These are phyloP conservation scores for Aschersonia sp. DNA, from an alignment of 2,329 filamentous ascomycete species.

Conservation along the genomic window DNA sequence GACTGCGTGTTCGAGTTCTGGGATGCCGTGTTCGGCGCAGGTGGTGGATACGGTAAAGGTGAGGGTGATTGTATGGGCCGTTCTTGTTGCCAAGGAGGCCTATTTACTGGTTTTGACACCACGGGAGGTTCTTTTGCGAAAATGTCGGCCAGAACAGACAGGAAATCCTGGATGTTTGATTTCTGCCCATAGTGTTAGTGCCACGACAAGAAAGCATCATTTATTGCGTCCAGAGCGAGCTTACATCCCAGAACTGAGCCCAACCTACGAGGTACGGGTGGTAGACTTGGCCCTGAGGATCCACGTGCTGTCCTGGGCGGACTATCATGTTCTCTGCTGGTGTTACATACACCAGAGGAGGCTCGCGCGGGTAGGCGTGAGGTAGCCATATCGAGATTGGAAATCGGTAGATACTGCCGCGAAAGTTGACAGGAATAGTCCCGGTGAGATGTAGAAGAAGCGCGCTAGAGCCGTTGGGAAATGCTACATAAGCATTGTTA, in stretches of 20 bases:
- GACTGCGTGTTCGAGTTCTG: constrained; percentile 18
- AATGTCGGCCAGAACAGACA: constrained; percentile 68
- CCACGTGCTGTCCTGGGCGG: constrained; percentile 85
- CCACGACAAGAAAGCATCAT: neutral
- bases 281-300: constrained; percentile 83
- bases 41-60: constrained; percentile 57
- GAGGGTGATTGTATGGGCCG: constrained; percentile 22
- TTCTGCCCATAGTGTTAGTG: constrained; percentile 34
- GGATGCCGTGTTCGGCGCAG: constrained; percentile 28
- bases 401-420: constrained; percentile 79
- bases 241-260: constrained; percentile 79
- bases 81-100: constrained; percentile 16
- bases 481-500: constrained; percentile 43
- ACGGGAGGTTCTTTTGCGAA: constrained; percentile 94
- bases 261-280: constrained; percentile 91
- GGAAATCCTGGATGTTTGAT: constrained; percentile 69
- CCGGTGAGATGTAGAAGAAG: constrained; percentile 76
- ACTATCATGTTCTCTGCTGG: constrained; percentile 82
- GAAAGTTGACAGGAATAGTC: constrained; percentile 82
- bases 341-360: constrained; percentile 77
- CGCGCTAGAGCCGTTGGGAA: constrained; percentile 74
- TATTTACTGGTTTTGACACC: constrained; percentile 50
- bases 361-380: constrained; percentile 72
- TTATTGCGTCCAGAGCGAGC: constrained; percentile 13
- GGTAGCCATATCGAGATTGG: constrained; percentile 89